These are phyloP conservation scores for Pichia pseudocactophila DNA, from an alignment of 805 yeast species.

Conservation along the genomic window DNA sequence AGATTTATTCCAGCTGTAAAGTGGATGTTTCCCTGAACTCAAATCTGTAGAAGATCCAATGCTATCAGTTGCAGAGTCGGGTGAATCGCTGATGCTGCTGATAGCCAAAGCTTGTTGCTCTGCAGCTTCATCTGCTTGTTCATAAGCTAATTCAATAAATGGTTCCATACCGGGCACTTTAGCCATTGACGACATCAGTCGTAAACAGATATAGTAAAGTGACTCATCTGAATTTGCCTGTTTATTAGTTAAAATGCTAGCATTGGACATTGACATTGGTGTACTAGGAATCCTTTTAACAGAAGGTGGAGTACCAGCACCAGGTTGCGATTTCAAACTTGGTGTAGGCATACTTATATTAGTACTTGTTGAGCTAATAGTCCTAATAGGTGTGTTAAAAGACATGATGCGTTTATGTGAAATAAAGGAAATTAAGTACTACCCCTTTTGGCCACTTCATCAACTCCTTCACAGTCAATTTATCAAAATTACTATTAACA, in stretches of 20 bases:
- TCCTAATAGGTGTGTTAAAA: slow-evolving; percentile 19
- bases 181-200: slow-evolving; percentile 46
- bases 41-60: not conserved
- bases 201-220: slow-evolving; percentile 56
- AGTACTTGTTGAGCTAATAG: slow-evolving; percentile 10
- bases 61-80: not conserved
- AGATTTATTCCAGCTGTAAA: slow-evolving; percentile 29
- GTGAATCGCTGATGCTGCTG: not conserved
- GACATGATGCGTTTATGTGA: slow-evolving; percentile 7
- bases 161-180: slow-evolving; percentile 61
- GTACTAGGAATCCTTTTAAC: slow-evolving; percentile 27
- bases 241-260: slow-evolving; percentile 48
- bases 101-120: slow-evolving; percentile 53
- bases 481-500: too few species aligned
- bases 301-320: slow-evolving; percentile 14
- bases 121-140: slow-evolving; percentile 57
- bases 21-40: not conserved
- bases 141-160: slow-evolving; percentile 53
- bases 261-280: slow-evolving; percentile 32
- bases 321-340: slow-evolving; percentile 9
- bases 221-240: slow-evolving; percentile 58
- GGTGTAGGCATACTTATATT: not conserved
- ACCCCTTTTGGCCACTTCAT: too few species aligned
- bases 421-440: too few species aligned
- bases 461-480: too few species aligned